A percentile compares a stretch with the other conserved stretches of the same genome.
Evolutionary conservation across 1,139 yeast genomes (phyloP).

Genomic region (Hyphopichia pseudoburtonii): DNA sequence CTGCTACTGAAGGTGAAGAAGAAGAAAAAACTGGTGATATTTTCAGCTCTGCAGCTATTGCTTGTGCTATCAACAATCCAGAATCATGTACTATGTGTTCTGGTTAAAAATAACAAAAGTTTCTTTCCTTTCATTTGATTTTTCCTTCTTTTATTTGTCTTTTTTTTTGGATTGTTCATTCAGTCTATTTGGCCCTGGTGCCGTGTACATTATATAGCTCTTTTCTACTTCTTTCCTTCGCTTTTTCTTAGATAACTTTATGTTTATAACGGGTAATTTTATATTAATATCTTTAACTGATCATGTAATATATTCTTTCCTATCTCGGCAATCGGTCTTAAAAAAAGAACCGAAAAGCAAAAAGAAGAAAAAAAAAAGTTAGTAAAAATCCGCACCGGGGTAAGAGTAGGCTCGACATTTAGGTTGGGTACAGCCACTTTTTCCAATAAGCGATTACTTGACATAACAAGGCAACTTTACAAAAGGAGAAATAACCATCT

Average conservation of each 20-base stretch:
- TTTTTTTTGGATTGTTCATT: too few species aligned
- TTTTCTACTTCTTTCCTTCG: not conserved
- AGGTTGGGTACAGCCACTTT: too few species aligned
- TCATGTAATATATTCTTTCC: not conserved
- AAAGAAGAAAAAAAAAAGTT: too few species aligned
- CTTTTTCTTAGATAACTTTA: not conserved
- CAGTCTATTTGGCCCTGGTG: not conserved
- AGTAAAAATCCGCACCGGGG: too few species aligned
- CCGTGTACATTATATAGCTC: not conserved
- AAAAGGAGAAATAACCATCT: too few species aligned
- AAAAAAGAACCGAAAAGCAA: too few species aligned
- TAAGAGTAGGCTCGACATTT: too few species aligned
- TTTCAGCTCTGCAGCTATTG: constrained; percentile 88
- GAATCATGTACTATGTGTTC: constrained; percentile 99
- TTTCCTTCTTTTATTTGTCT: too few species aligned
- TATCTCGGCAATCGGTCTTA: too few species aligned
- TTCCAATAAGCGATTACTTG: too few species aligned
- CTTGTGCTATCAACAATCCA: constrained; percentile 95
- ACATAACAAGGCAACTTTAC: too few species aligned
- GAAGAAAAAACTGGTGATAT: constrained; percentile 57
- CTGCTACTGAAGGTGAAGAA: constrained; percentile 17
- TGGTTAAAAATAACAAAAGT: constrained; percentile 51
- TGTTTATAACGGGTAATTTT: constrained; percentile 1
- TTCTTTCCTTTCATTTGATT: not conserved
- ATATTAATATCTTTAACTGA: not conserved